Percentiles rank a stretch among this genome's conserved stretches.
Evolutionary conservation across 2,329 filamentous ascomycete species (phyloP).

Genomic region (Lecanicillium sp.): DNA sequence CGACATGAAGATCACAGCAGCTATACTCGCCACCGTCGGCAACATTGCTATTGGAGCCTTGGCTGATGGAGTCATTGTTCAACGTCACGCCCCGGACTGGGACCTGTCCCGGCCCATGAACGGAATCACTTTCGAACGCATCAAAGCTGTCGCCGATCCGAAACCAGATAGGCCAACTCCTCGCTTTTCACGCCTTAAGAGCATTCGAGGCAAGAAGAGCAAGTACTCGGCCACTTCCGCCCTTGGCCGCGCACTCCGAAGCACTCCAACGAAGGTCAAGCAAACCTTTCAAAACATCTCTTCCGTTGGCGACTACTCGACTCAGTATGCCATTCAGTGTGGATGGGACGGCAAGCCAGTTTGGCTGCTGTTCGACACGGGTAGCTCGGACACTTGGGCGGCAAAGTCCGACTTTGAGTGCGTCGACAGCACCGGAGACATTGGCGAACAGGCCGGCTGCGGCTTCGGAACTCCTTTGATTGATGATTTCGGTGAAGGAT

Average conservation of each 20-base stretch:
- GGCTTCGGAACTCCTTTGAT: constrained; percentile 31
- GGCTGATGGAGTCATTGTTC: constrained; percentile 1
- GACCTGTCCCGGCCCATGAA: constrained; percentile 28
- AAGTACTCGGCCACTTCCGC: constrained; percentile 21
- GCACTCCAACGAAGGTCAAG: constrained; percentile 11
- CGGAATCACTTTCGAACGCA: constrained; percentile 27
- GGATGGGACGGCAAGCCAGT: constrained; percentile 28
- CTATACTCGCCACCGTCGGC: constrained; percentile 1
- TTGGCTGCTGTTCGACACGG: constrained; percentile 40
- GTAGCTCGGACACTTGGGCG: constrained; percentile 44
- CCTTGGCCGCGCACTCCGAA: constrained; percentile 15
- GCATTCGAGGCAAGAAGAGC: constrained; percentile 16
- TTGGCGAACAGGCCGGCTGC: constrained; percentile 24
- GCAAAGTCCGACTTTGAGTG: constrained; percentile 33
- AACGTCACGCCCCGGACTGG: constrained; percentile 14
- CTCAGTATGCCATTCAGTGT: constrained; percentile 33
- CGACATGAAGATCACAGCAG: constrained; percentile 9
- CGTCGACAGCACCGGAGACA: constrained; percentile 23
- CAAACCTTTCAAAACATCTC: constrained; percentile 28
- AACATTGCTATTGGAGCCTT: constrained; percentile 3
- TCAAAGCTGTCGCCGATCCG: constrained; percentile 18
- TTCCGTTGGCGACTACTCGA: constrained; percentile 28
- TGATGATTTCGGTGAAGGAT: constrained; percentile 30
- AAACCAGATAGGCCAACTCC: constrained; percentile 19
- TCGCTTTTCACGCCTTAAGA: constrained; percentile 25